Base-by-base conservation (phyloP, 2,329 filamentous ascomycete genomes). In the Hymenoscyphus linearis region DNA sequence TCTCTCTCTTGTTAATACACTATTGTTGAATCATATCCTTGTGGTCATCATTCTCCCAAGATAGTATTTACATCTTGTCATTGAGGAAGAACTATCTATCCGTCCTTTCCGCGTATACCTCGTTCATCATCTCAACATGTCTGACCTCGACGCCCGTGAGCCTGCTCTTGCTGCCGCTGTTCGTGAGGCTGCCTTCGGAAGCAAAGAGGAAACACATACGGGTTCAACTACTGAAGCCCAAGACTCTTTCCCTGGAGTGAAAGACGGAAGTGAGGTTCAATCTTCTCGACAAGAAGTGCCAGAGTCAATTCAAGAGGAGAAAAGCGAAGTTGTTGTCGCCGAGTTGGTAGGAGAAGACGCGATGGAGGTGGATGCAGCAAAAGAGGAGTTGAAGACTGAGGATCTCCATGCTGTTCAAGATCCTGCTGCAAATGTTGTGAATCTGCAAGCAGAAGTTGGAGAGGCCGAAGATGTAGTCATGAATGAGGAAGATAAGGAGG, bases 61-160 rank as follows among this genome's bases (percentile, higher is more conserved):
- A 31, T 31, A 31, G 18, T 47, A 50, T 50, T 50, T 9, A 1
- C 22, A 12, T 50, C 25, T 4, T 12, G n/a, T 35, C 14, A 18
- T 4, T 25, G 4, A 22, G 7, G 37, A 44, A 25, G 22, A 40
- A 18, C 22, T 12, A 40, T 57, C 55, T 12, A n/a, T 36, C 16
- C 31, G 2, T 16, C 44, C 27, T 25, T 18, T 13, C 2, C 22
- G 3, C 18, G 3, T 3, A 47, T 47, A 22, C 7, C n/a, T 6
- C 5, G 9, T 22, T 18, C 37, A 12, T 18, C 40, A 13, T n/a
- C 50, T 55, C 52, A 62, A 12, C 16, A 62, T 62, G 60, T 59
- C 60, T 25, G 60, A 62, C 9, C 25, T 62, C 60, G 57, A 62
- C 25, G 57, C 60, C 9, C 57, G 60, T 22, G 60, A 62, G 57